Percentiles rank a stretch among this genome's conserved stretches.
Conservation (phyloP, 2,329 filamentous ascomycete species). For the Aureobasidium sp. region DNA sequence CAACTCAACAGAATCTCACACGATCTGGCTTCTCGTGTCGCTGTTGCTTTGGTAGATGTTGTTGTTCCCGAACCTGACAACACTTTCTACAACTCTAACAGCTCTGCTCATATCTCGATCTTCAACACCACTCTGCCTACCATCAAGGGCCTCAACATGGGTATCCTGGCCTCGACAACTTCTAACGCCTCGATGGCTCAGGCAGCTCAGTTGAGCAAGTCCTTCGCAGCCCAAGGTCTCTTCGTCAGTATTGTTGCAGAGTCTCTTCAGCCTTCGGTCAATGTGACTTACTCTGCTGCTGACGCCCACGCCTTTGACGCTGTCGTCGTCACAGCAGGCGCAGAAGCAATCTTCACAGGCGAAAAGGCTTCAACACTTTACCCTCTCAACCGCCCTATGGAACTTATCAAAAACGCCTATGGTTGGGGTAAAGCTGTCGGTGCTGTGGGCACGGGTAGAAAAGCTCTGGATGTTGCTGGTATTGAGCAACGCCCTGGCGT, state of each 20-base stretch:
- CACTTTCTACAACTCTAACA: slow-evolving; percentile 63
- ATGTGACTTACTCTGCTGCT: slow-evolving; percentile 65
- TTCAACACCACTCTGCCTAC: slow-evolving; percentile 52
- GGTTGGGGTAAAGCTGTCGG: slow-evolving; percentile 70
- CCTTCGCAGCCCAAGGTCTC: slow-evolving; percentile 46
- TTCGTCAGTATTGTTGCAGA: slow-evolving; percentile 56
- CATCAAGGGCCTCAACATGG: slow-evolving; percentile 57
- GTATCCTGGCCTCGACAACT: slow-evolving; percentile 48
- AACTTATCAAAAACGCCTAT: slow-evolving; percentile 70
- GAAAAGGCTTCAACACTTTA: slow-evolving; percentile 52
- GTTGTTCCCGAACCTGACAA: slow-evolving; percentile 51
- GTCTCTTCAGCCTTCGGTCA: slow-evolving; percentile 46
- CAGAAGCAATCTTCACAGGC: slow-evolving; percentile 45
- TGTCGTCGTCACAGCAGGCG: slow-evolving; percentile 62
- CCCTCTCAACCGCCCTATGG: slow-evolving; percentile 61
- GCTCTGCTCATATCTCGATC: slow-evolving; percentile 53
- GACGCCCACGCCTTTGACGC: slow-evolving; percentile 57
- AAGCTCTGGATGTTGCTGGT: neutral
- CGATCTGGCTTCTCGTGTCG: slow-evolving; percentile 60
- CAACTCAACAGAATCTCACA: slow-evolving; percentile 64
- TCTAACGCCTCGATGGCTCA: slow-evolving; percentile 41
- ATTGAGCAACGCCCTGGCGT: slow-evolving; percentile 1
- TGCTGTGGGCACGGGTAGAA: slow-evolving; percentile 46
- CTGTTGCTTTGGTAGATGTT: slow-evolving; percentile 60
- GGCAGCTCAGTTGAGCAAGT: slow-evolving; percentile 43